phyloP scores from a whole-genome alignment of 805 yeast genomes.

The Sugiyamaella mastotermitis region DNA sequence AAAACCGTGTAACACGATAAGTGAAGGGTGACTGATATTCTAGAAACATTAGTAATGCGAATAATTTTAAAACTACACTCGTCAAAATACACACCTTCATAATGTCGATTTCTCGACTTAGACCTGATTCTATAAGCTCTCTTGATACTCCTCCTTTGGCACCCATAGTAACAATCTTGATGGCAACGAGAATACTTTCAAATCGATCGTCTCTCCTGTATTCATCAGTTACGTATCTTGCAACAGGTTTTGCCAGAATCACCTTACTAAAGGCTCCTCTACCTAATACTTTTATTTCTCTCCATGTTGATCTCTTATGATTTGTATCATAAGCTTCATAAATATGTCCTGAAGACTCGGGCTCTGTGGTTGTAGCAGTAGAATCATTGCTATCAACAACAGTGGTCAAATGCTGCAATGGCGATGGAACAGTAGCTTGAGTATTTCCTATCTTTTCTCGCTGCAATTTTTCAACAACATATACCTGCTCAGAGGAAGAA shows the following conservation, averaged over 20 bases:
- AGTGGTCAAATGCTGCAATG: not conserved
- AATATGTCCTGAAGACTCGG: constrained; percentile 1
- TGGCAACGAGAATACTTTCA: constrained; percentile 45
- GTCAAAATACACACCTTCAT: constrained; percentile 28
- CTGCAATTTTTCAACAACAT: constrained; percentile 2
- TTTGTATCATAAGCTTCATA: constrained; percentile 28
- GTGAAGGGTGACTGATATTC: constrained; percentile 57
- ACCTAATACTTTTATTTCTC: constrained; percentile 30
- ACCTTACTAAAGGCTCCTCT: constrained; percentile 38
- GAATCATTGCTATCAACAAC: not conserved
- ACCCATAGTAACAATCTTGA: constrained; percentile 55
- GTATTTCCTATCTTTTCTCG: constrained; percentile 2
- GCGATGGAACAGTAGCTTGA: not conserved
- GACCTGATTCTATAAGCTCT: constrained; percentile 51
- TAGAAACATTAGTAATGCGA: not conserved
- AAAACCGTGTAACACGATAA: constrained; percentile 47
- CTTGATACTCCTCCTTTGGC: constrained; percentile 37
- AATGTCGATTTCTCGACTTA: constrained; percentile 69
- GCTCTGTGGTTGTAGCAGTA: not conserved
- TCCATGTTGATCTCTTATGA: constrained; percentile 25
- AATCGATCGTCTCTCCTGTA: constrained; percentile 15
- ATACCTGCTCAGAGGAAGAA: constrained; percentile 3
- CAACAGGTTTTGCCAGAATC: constrained; percentile 30
- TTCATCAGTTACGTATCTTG: constrained; percentile 27
- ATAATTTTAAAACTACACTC: not conserved